Base-by-base conservation (phyloP, 2,329 filamentous ascomycete species). In the Hymenoscyphus occultus region DNA sequence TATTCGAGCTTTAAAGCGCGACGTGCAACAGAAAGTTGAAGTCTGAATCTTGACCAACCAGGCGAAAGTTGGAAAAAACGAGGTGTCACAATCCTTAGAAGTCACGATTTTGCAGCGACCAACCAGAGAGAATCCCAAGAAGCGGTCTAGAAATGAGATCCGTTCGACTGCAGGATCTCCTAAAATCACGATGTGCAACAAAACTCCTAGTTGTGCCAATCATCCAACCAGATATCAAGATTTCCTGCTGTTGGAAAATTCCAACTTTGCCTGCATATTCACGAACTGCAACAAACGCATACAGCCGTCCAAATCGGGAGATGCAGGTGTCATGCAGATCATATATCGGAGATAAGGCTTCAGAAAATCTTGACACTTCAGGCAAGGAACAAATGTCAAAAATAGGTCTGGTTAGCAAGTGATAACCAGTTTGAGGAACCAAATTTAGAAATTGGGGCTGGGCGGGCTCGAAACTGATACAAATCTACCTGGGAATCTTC, bases 1-100 rank as follows among this genome's bases (percentile, higher is more conserved):
- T 40, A 60, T 60, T 60, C 58, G 58, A 60, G 58, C 58, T 60
- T 40, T 31, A 60, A 60, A 42, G 35, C 39, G 58, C 58, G 58
- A 60, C 22, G 39, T 60, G 58, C 58, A 60, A 60, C 58, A 59
- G 58, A 60, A 60, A 60, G 14, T 19, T 40, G 39, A n/a, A 6
- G 32, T 45, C 19, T 60, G 58, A 60, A 40, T 40, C 58, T 32
- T 60, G 58, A 22, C 58, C 58, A 60, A 60, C 58, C 58, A 22
- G 58, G 48, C 5, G 1, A 3, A 54, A 54, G 9, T 28, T 14
- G 48, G 19, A 19, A 12, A 54, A 54, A 13, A 54, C n/a, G 48
- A 54, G 48, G 48, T 54, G 48, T 54, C 48, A 54, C 48, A 54
- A 54, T 54, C 19, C 48, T 28, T 28, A n/a, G 7, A 5, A 22